Evolutionary conservation across 1,139 yeast species (phyloP).

Genomic region (Candida anutae): DNA sequence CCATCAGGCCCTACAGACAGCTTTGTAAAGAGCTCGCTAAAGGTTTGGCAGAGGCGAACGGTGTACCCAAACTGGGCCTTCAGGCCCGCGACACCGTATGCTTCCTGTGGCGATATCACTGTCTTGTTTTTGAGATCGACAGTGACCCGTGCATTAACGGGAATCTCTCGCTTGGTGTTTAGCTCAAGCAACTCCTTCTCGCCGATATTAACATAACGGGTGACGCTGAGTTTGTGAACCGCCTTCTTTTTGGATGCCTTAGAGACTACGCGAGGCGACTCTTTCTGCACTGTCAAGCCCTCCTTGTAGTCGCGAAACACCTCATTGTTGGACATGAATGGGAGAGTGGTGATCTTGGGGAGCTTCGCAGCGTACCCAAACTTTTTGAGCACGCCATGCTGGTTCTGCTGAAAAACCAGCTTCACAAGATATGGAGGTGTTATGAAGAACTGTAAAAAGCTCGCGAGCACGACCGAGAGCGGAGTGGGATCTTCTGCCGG

Average conservation of each 20-base stretch:
- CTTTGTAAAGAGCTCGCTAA: constrained; percentile 66
- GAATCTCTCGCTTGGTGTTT: constrained; percentile 49
- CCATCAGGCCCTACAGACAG: constrained; percentile 55
- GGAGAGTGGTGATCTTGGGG: constrained; percentile 68
- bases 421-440: constrained; percentile 80
- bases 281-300: constrained; percentile 63
- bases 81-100: constrained; percentile 58
- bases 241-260: constrained; percentile 28
- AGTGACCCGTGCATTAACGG: constrained; percentile 74
- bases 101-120: constrained; percentile 65
- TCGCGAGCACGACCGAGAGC: constrained; percentile 52
- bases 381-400: constrained; percentile 27
- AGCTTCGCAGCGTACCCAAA: constrained; percentile 61
- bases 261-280: constrained; percentile 29
- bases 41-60: constrained; percentile 57
- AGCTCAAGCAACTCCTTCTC: constrained; percentile 49
- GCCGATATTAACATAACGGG: constrained; percentile 76
- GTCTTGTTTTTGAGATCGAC: constrained; percentile 56
- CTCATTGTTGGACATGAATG: constrained; percentile 54
- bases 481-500: constrained; percentile 8
- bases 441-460: constrained; percentile 69
- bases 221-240: constrained; percentile 40
- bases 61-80: constrained; percentile 65
- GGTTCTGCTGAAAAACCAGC: constrained; percentile 40
- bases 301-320: constrained; percentile 41